These are phyloP conservation scores for Aureobasidium sp. DNA, from an alignment of 2,329 filamentous ascomycete species.

Conservation along the genomic window DNA sequence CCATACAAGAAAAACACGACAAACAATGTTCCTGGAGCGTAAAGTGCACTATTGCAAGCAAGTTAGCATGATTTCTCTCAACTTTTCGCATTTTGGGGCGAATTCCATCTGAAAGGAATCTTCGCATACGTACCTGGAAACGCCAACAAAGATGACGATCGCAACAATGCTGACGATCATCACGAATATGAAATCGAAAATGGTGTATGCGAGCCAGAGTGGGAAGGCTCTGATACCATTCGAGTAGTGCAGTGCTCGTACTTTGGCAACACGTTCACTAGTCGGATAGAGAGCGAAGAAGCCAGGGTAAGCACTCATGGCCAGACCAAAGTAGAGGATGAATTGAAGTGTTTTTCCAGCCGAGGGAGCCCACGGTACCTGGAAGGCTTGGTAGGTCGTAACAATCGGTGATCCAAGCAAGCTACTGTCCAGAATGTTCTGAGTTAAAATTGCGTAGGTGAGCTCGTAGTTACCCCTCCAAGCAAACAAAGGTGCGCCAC, in stretches of 20 bases:
- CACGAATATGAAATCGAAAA: slow-evolving; percentile 73
- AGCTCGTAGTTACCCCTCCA: slow-evolving; percentile 62
- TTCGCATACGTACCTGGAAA: slow-evolving; percentile 33
- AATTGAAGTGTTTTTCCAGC: slow-evolving; percentile 71
- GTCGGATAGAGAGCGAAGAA: slow-evolving; percentile 88
- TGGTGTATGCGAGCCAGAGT: slow-evolving; percentile 75
- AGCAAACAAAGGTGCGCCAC: slow-evolving; percentile 57
- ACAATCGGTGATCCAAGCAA: slow-evolving; percentile 63
- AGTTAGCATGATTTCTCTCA: neutral
- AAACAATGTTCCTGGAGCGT: slow-evolving; percentile 73
- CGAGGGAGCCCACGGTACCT: slow-evolving; percentile 61
- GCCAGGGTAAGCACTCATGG: slow-evolving; percentile 69
- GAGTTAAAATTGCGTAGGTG: slow-evolving; percentile 62
- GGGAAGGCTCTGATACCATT: slow-evolving; percentile 79
- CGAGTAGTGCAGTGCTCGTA: slow-evolving; percentile 81
- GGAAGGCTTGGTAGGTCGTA: slow-evolving; percentile 68
- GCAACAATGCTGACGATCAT: slow-evolving; percentile 59
- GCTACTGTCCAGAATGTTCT: slow-evolving; percentile 85
- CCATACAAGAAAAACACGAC: slow-evolving; percentile 75
- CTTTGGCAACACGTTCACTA: slow-evolving; percentile 69
- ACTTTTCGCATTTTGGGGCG: neutral
- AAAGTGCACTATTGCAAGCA: slow-evolving; percentile 52
- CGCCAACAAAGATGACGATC: slow-evolving; percentile 60
- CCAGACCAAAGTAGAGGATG: slow-evolving; percentile 73
- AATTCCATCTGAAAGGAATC: no score